Base-by-base conservation (phyloP, 2,329 filamentous ascomycete species). In the Aspergillus sclerotialis region DNA sequence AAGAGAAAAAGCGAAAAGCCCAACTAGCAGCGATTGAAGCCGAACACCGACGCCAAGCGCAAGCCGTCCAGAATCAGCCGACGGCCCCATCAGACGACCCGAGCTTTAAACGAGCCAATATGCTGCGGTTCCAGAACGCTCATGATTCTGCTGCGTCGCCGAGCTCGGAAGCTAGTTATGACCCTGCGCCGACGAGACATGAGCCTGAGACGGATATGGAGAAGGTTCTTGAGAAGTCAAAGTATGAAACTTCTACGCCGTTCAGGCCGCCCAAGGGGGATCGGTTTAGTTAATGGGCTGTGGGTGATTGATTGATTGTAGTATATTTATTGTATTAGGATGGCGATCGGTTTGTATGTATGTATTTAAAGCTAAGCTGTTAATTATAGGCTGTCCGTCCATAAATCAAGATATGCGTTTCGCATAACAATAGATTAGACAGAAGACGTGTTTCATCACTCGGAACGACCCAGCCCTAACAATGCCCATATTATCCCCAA, bases 171-270 rank as follows among this genome's bases (percentile, higher is more conserved):
- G 78, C 80, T 19, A 78, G 74, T 52, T 68, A 69, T 43, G 89
- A 94, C 64, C 87, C 87, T n/a, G 88, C 89, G 9, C 82, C 88
- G 7, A 93, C 86, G 34, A 71, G 80, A 45, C 88, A 94, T 64
- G 84, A 82, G 40, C 83, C 85, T 2, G 72, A 80, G 44, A 84
- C 76, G 27, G 83, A 84, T 56, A 65, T 69, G 28, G 72, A 87
- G 55, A 70, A 74, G 44, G 69, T 84, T 16, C 52, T 68, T 23
- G 84, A 89, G 61, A 93, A 87, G 71, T 84, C 86, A 60, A 94
- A 94, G 66, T 96, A 93, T 62, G 89, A 96, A 67, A 81, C 84
- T 19, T 70, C 69, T 34, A 72, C 76, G 48, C 83, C 88, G 36
- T 96, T 82, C 63, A 69, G 76, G 49, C 83, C 82, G 63, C 76